These are phyloP conservation scores for Amaranthus palmeri DNA, from an alignment of 148 eudicot genomes.

Conservation along the genomic window DNA sequence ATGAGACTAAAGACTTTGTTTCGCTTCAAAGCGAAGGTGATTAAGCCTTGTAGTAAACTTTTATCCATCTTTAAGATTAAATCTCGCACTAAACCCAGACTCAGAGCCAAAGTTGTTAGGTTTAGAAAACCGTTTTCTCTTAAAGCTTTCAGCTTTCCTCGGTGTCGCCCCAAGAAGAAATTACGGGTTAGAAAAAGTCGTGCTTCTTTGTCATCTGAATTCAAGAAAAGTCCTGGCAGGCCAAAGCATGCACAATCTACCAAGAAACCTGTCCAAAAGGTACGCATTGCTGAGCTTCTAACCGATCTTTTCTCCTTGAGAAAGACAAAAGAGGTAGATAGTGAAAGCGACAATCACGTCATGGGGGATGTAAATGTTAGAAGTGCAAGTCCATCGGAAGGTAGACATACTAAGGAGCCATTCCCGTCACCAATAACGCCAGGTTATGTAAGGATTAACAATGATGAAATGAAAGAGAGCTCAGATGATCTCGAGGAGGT, in stretches of 20 bases:
- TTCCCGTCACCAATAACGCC: slow-evolving; percentile 65
- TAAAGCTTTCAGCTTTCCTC: slow-evolving; percentile 25
- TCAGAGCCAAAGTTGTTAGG: slow-evolving; percentile 30
- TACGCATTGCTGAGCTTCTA: slow-evolving; percentile 33
- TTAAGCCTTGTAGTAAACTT: slow-evolving; percentile 50
- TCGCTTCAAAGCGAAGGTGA: slow-evolving; percentile 57
- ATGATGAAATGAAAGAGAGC: slow-evolving; percentile 25
- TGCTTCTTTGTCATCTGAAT: slow-evolving; percentile 13
- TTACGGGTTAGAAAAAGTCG: slow-evolving; percentile 36
- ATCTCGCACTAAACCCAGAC: slow-evolving; percentile 21
- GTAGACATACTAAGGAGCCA: slow-evolving; percentile 39
- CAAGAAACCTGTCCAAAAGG: slow-evolving; percentile 23
- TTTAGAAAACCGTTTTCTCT: slow-evolving; percentile 39
- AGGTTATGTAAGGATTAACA: slow-evolving; percentile 32
- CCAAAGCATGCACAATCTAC: slow-evolving; percentile 2
- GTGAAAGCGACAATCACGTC: slow-evolving; percentile 21
- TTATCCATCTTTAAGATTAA: slow-evolving; percentile 34
- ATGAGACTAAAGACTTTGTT: slow-evolving; percentile 32
- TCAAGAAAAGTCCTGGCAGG: slow-evolving; percentile 20
- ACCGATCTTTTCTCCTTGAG: slow-evolving; percentile 39
- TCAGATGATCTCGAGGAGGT: slow-evolving; percentile 28
- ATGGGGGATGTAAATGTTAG: slow-evolving; percentile 17
- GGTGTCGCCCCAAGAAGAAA: slow-evolving; percentile 28
- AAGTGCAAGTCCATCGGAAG: slow-evolving; percentile 29
- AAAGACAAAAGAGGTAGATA: slow-evolving; percentile 46